Base-by-base conservation (phyloP, 345 rosid species). In the Gossypium arboreum region DNA sequence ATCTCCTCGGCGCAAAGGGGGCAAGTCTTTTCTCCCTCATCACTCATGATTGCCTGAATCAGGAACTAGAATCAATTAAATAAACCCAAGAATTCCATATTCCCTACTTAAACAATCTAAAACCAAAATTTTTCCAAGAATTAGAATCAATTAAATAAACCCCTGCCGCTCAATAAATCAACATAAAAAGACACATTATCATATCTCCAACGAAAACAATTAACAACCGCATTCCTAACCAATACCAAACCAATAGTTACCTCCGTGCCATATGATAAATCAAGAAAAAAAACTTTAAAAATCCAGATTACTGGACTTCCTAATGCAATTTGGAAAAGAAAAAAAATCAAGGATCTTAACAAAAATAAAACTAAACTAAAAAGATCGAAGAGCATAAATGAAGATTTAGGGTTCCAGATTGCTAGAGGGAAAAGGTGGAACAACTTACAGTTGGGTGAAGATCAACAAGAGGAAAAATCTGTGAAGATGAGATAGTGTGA, bases 1-100 rank as follows among this genome's bases (percentile, higher is more conserved):
- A 94, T 94, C 88, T 92, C 97, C 81, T 94, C 96, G 0, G 96
- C 90, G 29, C 98, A 94, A 76, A 94, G 90, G 24, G 97, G 98
- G 65, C 97, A 94, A 43, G 89, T 89, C 87, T 78, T 94, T 68
- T 94, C 97, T 74, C 97, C 92, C 71, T 86, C 84, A 39, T 89
- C 98, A 75, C 91, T 87, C 98, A 94, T 92, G 81, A 73, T 89
- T 77, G 81, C 85, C 86, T 82, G 74, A 22, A 52, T 6, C 6
- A 34, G 41, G 41, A 34, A 34, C 0, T 5, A 34, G 41, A 34
- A 34, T 34, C 41, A 34, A 34, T 34, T 34, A 34, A 34, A 34
- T 34, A 73, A 80, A 44, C 84, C 24, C 74, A 51, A 63, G 34
- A 69, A 27, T 73, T 47, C 50, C n/a, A n/a, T 25, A 62, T 62